Conservation (phyloP, 1,139 yeast species). For the Ogataea hybrid region DNA sequence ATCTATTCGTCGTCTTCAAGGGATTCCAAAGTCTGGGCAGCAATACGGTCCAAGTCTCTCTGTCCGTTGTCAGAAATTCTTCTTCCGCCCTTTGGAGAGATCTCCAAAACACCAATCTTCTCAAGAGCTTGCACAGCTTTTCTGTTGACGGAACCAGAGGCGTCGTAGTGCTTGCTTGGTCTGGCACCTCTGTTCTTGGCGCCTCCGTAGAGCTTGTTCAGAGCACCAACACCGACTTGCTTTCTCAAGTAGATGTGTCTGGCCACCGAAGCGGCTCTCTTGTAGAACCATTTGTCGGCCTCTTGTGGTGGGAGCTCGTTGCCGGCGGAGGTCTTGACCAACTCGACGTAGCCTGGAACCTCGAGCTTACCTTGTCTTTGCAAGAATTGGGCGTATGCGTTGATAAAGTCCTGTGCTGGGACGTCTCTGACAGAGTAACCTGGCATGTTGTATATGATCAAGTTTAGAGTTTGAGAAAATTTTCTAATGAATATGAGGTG, state of each 20-base stretch:
- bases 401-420: slow-evolving; percentile 99
- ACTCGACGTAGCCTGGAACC: slow-evolving; percentile 99
- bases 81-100: slow-evolving; percentile 99
- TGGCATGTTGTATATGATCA: slow-evolving; percentile 62
- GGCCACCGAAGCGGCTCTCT: slow-evolving; percentile 99
- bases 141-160: slow-evolving; percentile 99
- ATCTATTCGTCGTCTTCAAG: slow-evolving; percentile 57
- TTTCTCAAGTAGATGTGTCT: slow-evolving; percentile 99
- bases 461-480: slow-evolving; percentile 13
- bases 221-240: slow-evolving; percentile 99
- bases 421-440: slow-evolving; percentile 99
- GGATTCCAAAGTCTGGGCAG: slow-evolving; percentile 96
- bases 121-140: slow-evolving; percentile 96
- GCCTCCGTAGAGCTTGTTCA: slow-evolving; percentile 99
- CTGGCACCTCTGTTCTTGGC: slow-evolving; percentile 99
- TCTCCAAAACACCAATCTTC: slow-evolving; percentile 96
- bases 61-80: slow-evolving; percentile 99
- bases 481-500: slow-evolving; percentile 10
- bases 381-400: slow-evolving; percentile 99
- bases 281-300: slow-evolving; percentile 99
- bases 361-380: slow-evolving; percentile 99
- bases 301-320: slow-evolving; percentile 99
- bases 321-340: slow-evolving; percentile 99
- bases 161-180: slow-evolving; percentile 98
- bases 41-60: slow-evolving; percentile 99